A percentile compares a stretch with the other conserved stretches of the same genome.
These are phyloP conservation scores for Neurospora sp. DNA, from an alignment of 495 filamentous ascomycete genomes.

Conservation along the genomic window DNA sequence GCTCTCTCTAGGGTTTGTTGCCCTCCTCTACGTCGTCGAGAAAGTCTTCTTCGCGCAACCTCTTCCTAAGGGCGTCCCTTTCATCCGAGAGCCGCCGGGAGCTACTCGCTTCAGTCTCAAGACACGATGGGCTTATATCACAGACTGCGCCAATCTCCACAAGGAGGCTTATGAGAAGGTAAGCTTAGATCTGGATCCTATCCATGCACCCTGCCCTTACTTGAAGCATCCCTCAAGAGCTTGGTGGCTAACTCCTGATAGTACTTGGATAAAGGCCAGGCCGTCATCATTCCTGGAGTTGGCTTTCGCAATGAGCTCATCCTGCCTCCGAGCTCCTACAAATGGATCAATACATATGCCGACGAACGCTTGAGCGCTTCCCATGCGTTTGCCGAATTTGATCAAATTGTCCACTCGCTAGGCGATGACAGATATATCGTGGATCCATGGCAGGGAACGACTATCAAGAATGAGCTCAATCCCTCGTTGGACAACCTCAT, in stretches of 20 bases:
- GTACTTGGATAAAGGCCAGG: conserved; percentile 24
- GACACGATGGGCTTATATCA: conserved; percentile 1
- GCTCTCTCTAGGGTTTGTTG: background rate
- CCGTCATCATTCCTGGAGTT: conserved; percentile 26
- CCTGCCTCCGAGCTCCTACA: conserved; percentile 8
- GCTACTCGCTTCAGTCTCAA: conserved; percentile 15
- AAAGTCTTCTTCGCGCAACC: conserved; percentile 8
- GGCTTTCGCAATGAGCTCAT: conserved; percentile 26
- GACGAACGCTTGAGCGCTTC: conserved; percentile 8
- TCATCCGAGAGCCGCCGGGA: conserved; percentile 13
- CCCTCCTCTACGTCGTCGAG: background rate
- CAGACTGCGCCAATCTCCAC: conserved; percentile 13
- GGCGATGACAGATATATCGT: conserved; percentile 2
- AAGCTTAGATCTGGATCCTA: background rate
- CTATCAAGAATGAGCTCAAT: conserved; percentile 17
- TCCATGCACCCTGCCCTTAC: background rate
- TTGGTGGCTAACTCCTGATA: background rate
- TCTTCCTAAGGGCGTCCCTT: conserved; percentile 14
- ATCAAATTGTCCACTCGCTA: conserved; percentile 9
- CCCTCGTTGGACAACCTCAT: conserved; percentile 10
- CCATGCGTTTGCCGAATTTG: conserved; percentile 4
- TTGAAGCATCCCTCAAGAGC: background rate
- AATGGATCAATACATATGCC: conserved; percentile 14
- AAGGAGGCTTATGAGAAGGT: conserved; percentile 22
- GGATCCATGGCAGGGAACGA: conserved; percentile 10